Evolutionary conservation across 176 grass and related monocot species (phyloP), one percentile per base, ranked within the genome.

Genomic region (Eleusine coracana): DNA sequence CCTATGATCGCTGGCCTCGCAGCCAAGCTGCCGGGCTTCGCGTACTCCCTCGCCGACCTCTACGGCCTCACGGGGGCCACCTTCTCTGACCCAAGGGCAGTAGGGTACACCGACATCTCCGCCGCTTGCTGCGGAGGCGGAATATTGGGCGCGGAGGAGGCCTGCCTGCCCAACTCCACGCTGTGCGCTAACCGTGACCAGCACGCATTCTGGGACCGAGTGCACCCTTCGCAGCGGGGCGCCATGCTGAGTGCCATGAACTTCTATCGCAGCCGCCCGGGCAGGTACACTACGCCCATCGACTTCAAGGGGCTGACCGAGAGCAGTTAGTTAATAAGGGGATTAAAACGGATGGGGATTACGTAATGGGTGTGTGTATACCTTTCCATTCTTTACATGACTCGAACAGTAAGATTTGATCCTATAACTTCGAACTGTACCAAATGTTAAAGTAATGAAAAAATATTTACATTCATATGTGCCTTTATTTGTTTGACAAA

Each of bases 31-130:
- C 42, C 65, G 1, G 78, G 88, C 1, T 50, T 83, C 28, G 18
- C 3, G 8, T 90, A 90, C 82, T 86, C 78, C 44, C 44, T 89
- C 23, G 71, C 58, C 1, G 79, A 86, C 70, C 75, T 79, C 69
- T 51, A 81, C 50, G 51, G 52, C 66, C 42, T 73, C 23, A 45
- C 44, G 4, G 40, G 15, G 25, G 16, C 68, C 25, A 71, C 60
- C 28, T 63, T 80, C 40, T 42, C 15, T 1, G 59, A 81, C 55
- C 68, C 77, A 7, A 0, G 0, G 59, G 18, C 52, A 25, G 38
- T 60, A 1, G 77, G 84, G 44, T 87, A 14, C 71, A 81, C 44
- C 1, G 48, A 81, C 58, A 9, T 63, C 44, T 44, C 79, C 44
- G 1, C 0, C 31, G 77, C 77, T 7, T 81, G 84, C 78, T 87